Percentiles rank a stretch among this genome's conserved stretches.
Evolutionary conservation across 805 yeast genomes (phyloP).

Genomic region (Yamadazyma paraphyllophila): DNA sequence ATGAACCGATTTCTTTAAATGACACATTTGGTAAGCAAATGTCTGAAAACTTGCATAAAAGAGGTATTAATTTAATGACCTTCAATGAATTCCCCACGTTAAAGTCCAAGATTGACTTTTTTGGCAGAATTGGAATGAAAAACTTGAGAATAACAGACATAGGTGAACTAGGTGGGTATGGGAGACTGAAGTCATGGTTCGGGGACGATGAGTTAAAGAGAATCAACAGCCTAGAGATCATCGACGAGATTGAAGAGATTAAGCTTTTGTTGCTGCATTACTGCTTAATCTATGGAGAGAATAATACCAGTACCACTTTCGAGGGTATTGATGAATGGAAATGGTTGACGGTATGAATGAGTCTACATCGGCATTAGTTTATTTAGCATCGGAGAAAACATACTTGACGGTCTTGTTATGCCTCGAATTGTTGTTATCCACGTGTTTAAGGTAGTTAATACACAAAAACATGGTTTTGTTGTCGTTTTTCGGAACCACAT

Average conservation of each 20-base stretch:
- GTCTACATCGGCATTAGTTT: too few species aligned
- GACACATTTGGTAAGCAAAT: conserved; percentile 69
- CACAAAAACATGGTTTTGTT: not conserved
- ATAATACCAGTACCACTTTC: not conserved
- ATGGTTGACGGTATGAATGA: not conserved
- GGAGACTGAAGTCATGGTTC: conserved; percentile 40
- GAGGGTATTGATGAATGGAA: conserved; percentile 1
- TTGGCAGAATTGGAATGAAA: conserved; percentile 23
- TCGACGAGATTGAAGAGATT: conserved; percentile 77
- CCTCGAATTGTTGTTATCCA: too few species aligned
- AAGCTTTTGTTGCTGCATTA: conserved; percentile 61
- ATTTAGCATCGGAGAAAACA: not conserved
- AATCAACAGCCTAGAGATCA: conserved; percentile 55
- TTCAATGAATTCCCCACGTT: conserved; percentile 51
- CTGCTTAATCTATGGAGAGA: conserved; percentile 39
- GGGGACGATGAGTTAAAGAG: conserved; percentile 36
- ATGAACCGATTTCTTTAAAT: conserved; percentile 68
- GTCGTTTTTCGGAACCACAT: too few species aligned
- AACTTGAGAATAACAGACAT: conserved; percentile 46
- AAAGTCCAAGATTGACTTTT: conserved; percentile 23
- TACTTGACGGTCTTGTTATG: too few species aligned
- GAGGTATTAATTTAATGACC: conserved; percentile 65
- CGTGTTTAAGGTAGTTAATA: too few species aligned
- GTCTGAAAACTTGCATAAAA: conserved; percentile 54
- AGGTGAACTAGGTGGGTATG: conserved; percentile 40